A percentile compares a stretch with the other conserved stretches of the same genome.
Conservation (phyloP, 2,329 filamentous ascomycete species). For the Neospermospora avenae region DNA sequence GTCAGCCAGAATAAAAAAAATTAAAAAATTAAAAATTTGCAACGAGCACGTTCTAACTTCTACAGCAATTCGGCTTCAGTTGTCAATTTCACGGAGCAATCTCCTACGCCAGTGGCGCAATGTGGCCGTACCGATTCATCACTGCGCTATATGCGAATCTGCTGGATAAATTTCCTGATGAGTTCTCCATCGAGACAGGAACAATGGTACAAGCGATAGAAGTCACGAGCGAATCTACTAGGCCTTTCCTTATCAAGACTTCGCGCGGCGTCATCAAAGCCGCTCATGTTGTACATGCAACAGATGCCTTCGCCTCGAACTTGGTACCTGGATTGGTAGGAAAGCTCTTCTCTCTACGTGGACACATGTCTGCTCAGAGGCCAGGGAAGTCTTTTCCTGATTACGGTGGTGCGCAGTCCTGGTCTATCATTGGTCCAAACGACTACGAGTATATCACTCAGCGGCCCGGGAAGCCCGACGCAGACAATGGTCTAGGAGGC, state of each 20-base stretch:
- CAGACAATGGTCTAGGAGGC: slow-evolving; percentile 32
- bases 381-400: slow-evolving; percentile 37
- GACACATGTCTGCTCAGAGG: slow-evolving; percentile 49
- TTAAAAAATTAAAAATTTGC: too few relatives aligned
- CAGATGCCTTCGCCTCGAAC: slow-evolving; percentile 51
- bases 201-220: slow-evolving; percentile 38
- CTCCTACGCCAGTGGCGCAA: slow-evolving; percentile 45
- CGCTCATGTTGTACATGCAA: slow-evolving; percentile 54
- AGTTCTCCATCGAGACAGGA: slow-evolving; percentile 39
- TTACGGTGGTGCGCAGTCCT: slow-evolving; percentile 43
- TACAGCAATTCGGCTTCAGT: neutral
- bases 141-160: slow-evolving; percentile 44
- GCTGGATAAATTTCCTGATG: slow-evolving; percentile 34
- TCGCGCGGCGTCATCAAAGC: slow-evolving; percentile 43
- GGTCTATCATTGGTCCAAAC: slow-evolving; percentile 55
- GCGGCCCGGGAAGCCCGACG: slow-evolving; percentile 32
- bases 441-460: slow-evolving; percentile 67
- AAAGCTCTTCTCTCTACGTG: slow-evolving; percentile 44
- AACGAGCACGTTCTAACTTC: neutral
- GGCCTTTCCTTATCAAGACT: slow-evolving; percentile 45
- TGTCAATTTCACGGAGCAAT: slow-evolving; percentile 42
- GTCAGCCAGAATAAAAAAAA: neutral
- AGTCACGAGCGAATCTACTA: slow-evolving; percentile 15
- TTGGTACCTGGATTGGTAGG: slow-evolving; percentile 48
- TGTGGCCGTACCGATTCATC: slow-evolving; percentile 51